Evolutionary conservation across 2,329 filamentous ascomycete genomes (phyloP).

Genomic region (Scorias spongiosa): DNA sequence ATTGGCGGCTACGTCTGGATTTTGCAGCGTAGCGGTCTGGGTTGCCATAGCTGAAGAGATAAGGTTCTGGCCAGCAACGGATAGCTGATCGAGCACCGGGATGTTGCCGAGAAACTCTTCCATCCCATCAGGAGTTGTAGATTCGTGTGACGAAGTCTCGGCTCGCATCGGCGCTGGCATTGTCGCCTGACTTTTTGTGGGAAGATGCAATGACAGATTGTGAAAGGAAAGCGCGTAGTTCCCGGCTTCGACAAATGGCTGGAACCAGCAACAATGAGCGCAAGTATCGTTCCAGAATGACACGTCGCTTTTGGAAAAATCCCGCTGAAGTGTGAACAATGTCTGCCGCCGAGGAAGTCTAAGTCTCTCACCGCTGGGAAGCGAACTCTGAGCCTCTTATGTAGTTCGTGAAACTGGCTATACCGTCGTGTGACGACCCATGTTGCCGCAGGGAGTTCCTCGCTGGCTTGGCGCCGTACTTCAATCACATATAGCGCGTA

Average conservation of each 20-base stretch:
- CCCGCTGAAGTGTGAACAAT: slow-evolving; percentile 91
- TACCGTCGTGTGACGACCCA: slow-evolving; percentile 91
- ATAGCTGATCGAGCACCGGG: slow-evolving; percentile 85
- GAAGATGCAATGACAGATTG: slow-evolving; percentile 50
- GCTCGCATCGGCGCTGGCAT: slow-evolving; percentile 44
- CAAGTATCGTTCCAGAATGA: slow-evolving; percentile 74
- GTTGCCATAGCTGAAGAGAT: slow-evolving; percentile 55
- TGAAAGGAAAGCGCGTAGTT: slow-evolving; percentile 82
- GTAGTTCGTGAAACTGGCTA: slow-evolving; percentile 90
- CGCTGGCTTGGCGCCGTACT: slow-evolving; percentile 75
- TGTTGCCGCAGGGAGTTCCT: slow-evolving; percentile 90
- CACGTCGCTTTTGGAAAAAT: slow-evolving; percentile 83
- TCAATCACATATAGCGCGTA: slow-evolving; percentile 90
- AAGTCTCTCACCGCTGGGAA: slow-evolving; percentile 80
- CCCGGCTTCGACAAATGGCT: slow-evolving; percentile 84
- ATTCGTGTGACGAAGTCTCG: slow-evolving; percentile 80
- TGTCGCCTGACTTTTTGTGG: slow-evolving; percentile 47
- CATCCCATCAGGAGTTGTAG: slow-evolving; percentile 96
- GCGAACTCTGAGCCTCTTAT: slow-evolving; percentile 69
- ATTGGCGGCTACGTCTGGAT: slow-evolving; percentile 15
- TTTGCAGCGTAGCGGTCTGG: slow-evolving; percentile 14
- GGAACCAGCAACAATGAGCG: slow-evolving; percentile 59
- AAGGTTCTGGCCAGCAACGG: slow-evolving; percentile 79
- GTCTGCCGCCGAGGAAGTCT: slow-evolving; percentile 80
- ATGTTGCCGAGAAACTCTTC: slow-evolving; percentile 96